Evolutionary conservation across 2,329 filamentous ascomycete species (phyloP).

Genomic region (Phyllosticta citrichinensis): DNA sequence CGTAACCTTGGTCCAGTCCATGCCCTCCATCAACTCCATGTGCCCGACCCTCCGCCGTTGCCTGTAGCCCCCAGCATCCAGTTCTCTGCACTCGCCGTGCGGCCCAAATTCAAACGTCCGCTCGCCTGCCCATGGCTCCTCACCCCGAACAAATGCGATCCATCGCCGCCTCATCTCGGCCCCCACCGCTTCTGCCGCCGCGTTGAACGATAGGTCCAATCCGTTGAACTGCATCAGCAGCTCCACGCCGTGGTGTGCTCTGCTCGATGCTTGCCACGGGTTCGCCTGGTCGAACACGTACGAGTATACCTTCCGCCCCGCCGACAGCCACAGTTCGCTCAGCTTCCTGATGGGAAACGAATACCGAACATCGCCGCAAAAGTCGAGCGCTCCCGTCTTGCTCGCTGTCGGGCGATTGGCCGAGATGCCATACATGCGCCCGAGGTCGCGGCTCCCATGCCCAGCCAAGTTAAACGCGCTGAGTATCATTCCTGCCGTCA

Average conservation of each 20-base stretch:
- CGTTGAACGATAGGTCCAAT: conserved; percentile 28
- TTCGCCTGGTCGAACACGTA: conserved; percentile 38
- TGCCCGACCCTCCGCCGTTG: conserved; percentile 24
- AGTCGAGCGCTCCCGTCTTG: conserved; percentile 32
- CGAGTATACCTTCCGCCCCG: conserved; percentile 24
- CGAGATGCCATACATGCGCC: conserved; percentile 32
- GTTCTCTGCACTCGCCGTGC: conserved; percentile 24
- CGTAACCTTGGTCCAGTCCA: conserved; percentile 21
- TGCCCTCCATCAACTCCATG: conserved; percentile 21
- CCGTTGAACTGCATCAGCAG: conserved; percentile 36
- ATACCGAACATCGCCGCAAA: conserved; percentile 27
- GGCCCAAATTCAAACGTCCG: conserved; percentile 32
- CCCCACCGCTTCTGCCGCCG: conserved; percentile 24
- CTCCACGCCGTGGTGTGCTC: conserved; percentile 40
- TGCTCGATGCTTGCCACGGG: conserved; percentile 37
- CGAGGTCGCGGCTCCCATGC: conserved; percentile 22
- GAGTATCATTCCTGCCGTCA: conserved; percentile 25
- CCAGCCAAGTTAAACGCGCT: conserved; percentile 24
- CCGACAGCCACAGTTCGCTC: conserved; percentile 10
- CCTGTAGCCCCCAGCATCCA: conserved; percentile 24
- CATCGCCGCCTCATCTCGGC: conserved; percentile 32
- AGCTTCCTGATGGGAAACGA: conserved; percentile 18
- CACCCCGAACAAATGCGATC: conserved; percentile 30
- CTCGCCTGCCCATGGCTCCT: conserved; percentile 27
- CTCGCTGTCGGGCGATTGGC: conserved; percentile 29